phyloP scores from a whole-genome alignment of 352 stramenopile genomes.

The Phytophthora idaei region DNA sequence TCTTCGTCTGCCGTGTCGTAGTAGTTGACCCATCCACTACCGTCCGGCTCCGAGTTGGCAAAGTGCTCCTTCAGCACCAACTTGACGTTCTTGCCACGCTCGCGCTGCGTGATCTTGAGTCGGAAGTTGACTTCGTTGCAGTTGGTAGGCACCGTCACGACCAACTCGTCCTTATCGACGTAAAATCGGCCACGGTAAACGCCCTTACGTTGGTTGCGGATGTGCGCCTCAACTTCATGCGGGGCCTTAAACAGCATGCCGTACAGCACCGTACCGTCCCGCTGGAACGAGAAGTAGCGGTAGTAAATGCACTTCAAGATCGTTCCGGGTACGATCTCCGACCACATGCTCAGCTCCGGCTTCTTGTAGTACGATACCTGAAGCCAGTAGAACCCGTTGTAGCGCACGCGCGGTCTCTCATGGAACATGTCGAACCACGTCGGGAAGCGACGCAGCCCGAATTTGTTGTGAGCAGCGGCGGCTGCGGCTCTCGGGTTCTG shows the following conservation, averaged over 20 bases:
- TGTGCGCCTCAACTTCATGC: constrained; percentile 51
- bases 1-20: constrained; percentile 78
- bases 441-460: constrained; percentile 63
- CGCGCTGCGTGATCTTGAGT: constrained; percentile 52
- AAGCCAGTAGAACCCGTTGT: constrained; percentile 86
- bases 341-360: constrained; percentile 87
- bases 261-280: constrained; percentile 75
- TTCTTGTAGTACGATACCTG: constrained; percentile 87
- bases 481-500: constrained; percentile 57
- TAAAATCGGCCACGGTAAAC: constrained; percentile 63
- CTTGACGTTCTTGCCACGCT: constrained; percentile 60
- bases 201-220: constrained; percentile 45
- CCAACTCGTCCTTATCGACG: constrained; percentile 68
- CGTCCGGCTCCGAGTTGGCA: constrained; percentile 69
- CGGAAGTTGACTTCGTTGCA: constrained; percentile 79
- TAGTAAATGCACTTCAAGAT: constrained; percentile 87
- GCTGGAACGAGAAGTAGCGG: constrained; percentile 83
- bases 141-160: constrained; percentile 70
- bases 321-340: constrained; percentile 64
- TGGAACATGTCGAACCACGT: constrained; percentile 83
- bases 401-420: constrained; percentile 65
- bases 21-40: constrained; percentile 67
- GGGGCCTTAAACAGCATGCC: constrained; percentile 79
- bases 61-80: constrained; percentile 76
- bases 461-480: constrained; percentile 52